Evolutionary conservation across 495 filamentous ascomycete species (phyloP).

Genomic region (Aspergillus bertholletiae): DNA sequence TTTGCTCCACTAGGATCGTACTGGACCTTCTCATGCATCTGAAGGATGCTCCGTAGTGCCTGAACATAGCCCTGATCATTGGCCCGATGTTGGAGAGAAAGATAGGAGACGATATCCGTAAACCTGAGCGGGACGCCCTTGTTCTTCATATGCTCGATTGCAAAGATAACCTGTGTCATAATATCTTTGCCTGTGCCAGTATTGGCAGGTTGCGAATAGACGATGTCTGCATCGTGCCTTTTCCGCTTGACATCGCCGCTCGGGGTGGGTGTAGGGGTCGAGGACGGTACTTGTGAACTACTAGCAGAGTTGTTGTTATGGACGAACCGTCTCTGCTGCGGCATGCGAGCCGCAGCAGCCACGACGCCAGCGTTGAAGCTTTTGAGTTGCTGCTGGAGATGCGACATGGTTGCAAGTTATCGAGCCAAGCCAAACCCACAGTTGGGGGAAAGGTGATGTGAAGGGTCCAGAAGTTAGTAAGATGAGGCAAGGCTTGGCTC

Average conservation of each 20-base stretch:
- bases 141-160: slow-evolving; percentile 77
- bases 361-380: slow-evolving; percentile 46
- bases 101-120: slow-evolving; percentile 69
- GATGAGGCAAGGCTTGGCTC: slow-evolving; percentile 4
- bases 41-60: slow-evolving; percentile 40
- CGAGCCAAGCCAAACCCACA: neutral
- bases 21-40: slow-evolving; percentile 63
- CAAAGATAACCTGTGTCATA: slow-evolving; percentile 80
- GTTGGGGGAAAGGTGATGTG: neutral
- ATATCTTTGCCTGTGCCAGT: slow-evolving; percentile 76
- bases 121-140: slow-evolving; percentile 70
- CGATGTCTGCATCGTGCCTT: slow-evolving; percentile 53
- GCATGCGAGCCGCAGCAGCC: slow-evolving; percentile 40
- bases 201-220: slow-evolving; percentile 74
- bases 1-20: slow-evolving; percentile 60
- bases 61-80: slow-evolving; percentile 44
- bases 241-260: slow-evolving; percentile 53
- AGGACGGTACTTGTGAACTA: slow-evolving; percentile 40
- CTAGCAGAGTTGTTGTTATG: slow-evolving; percentile 29
- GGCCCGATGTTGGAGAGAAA: slow-evolving; percentile 58
- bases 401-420: slow-evolving; percentile 30
- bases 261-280: slow-evolving; percentile 37
- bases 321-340: slow-evolving; percentile 39
- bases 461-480: neutral
- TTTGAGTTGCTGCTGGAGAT: slow-evolving; percentile 45